Conservation (phyloP, 83 land plant genomes). For the Picea abies region DNA sequence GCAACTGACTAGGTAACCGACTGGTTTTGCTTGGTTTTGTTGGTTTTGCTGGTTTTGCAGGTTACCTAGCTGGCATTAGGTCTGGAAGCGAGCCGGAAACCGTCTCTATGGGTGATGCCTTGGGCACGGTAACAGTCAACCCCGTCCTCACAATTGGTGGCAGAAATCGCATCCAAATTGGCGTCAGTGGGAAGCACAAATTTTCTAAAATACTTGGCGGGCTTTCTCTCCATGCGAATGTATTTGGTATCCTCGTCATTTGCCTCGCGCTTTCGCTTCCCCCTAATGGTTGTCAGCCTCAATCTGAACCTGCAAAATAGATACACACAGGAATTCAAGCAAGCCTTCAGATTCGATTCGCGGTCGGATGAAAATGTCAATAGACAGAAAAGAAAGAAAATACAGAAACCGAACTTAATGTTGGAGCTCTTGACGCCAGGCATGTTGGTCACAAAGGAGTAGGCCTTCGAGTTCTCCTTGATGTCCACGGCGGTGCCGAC, state of each 20-base stretch:
- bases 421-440: not conserved
- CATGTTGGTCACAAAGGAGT: not conserved
- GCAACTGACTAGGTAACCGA: too few species aligned
- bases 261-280: constrained; percentile 48
- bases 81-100: too few species aligned
- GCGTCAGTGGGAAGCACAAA: constrained; percentile 62
- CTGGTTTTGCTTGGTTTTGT: too few species aligned
- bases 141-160: constrained; percentile 60
- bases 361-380: too few species aligned
- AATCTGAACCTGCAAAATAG: constrained; percentile 35
- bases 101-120: too few species aligned
- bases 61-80: too few species aligned
- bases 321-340: too few species aligned
- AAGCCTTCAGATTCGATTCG: too few species aligned
- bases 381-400: too few species aligned
- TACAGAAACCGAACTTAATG: not conserved
- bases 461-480: not conserved
- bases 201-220: constrained; percentile 63
- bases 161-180: constrained; percentile 41
- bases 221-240: constrained; percentile 56
- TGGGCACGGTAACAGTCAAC: constrained; percentile 67
- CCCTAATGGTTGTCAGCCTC: constrained; percentile 38
- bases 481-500: constrained; percentile 11
- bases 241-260: constrained; percentile 47
- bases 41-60: too few species aligned